These are phyloP conservation scores for Kockiozyma suomiensis DNA, from an alignment of 805 yeast genomes.

Conservation along the genomic window DNA sequence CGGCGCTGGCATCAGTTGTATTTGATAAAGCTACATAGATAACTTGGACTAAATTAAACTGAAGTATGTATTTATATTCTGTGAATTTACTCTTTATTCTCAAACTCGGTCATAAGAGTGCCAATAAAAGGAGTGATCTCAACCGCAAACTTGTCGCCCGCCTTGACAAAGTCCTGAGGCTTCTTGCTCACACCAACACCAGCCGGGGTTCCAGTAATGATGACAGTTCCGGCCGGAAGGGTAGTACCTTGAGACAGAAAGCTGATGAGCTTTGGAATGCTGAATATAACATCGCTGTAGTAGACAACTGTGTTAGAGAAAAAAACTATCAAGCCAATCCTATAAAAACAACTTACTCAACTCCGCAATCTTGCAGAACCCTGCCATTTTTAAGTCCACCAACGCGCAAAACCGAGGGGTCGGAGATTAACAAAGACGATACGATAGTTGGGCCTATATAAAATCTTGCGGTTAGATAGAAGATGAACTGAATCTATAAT, in stretches of 20 bases:
- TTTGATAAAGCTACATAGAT: too few relatives aligned
- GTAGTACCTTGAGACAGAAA: constrained; percentile 56
- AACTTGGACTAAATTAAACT: too few relatives aligned
- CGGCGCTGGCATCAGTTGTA: too few relatives aligned
- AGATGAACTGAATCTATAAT: too few relatives aligned
- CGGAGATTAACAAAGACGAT: constrained; percentile 37
- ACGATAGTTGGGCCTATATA: constrained; percentile 49
- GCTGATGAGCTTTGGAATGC: constrained; percentile 47
- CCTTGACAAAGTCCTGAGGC: constrained; percentile 47
- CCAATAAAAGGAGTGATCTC: constrained; percentile 20
- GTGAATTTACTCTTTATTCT: not conserved
- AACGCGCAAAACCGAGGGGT: constrained; percentile 45
- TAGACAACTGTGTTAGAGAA: too few relatives aligned
- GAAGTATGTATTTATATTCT: too few relatives aligned
- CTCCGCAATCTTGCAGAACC: constrained; percentile 45
- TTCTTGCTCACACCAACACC: constrained; percentile 55
- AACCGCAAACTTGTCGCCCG: constrained; percentile 50
- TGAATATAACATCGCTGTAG: constrained; percentile 52
- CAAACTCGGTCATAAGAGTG: not conserved
- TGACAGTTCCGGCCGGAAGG: constrained; percentile 53
- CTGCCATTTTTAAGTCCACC: constrained; percentile 51
- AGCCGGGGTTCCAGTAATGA: constrained; percentile 59
- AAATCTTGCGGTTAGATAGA: not conserved
- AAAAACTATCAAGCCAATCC: not conserved
- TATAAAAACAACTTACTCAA: not conserved